Evolutionary conservation across 140 eudicot species (phyloP).

Genomic region (Cichorium intybus): DNA sequence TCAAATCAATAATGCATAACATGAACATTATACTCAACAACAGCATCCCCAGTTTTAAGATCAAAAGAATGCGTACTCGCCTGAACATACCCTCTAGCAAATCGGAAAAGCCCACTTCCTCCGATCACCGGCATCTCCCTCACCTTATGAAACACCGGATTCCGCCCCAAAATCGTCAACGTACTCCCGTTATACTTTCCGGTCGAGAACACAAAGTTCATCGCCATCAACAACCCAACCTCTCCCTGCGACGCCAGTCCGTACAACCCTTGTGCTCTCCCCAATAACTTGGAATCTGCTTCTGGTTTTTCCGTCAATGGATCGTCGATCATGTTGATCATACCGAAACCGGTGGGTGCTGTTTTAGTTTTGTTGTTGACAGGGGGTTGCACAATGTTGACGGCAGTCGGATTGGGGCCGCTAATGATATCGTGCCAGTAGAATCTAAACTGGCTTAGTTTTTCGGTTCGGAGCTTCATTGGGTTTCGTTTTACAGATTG

Average conservation of each 20-base stretch:
- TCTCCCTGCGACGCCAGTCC: constrained; percentile 32
- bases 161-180: constrained; percentile 31
- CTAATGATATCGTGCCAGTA: constrained; percentile 34
- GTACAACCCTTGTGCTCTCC: constrained; percentile 46
- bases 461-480: constrained; percentile 23
- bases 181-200: constrained; percentile 44
- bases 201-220: constrained; percentile 31
- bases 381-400: constrained; percentile 23
- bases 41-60: constrained; percentile 33
- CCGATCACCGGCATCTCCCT: constrained; percentile 49
- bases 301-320: constrained; percentile 33
- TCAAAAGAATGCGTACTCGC: constrained; percentile 39
- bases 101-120: constrained; percentile 42
- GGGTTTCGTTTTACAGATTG: constrained; percentile 22
- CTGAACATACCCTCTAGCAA: constrained; percentile 43
- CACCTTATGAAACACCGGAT: constrained; percentile 33
- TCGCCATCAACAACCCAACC: constrained; percentile 33
- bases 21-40: constrained; percentile 42
- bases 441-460: constrained; percentile 41
- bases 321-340: constrained; percentile 37
- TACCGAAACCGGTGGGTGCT: constrained; percentile 19
- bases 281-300: constrained; percentile 23
- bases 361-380: constrained; percentile 24
- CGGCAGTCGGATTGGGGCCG: constrained; percentile 27
- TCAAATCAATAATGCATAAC: constrained; percentile 38